These are phyloP conservation scores for Diaporthe destruens DNA, from an alignment of 2,329 filamentous ascomycete genomes.

Conservation along the genomic window DNA sequence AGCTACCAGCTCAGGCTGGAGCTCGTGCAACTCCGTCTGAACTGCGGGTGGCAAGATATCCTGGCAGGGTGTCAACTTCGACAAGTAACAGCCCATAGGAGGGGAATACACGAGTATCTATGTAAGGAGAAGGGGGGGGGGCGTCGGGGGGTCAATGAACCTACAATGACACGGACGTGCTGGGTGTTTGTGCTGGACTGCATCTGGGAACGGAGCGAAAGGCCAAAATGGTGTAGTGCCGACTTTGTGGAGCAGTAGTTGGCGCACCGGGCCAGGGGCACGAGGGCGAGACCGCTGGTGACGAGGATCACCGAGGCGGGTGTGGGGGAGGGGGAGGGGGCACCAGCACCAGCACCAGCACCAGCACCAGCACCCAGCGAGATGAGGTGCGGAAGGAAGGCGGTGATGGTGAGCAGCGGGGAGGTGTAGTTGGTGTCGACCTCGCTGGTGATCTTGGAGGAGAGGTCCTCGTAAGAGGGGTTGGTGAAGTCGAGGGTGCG, in stretches of 20 bases:
- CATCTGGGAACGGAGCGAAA: slow-evolving; percentile 48
- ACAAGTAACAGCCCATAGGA: neutral
- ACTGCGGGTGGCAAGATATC: slow-evolving; percentile 62
- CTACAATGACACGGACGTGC: slow-evolving; percentile 56
- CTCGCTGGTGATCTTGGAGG: slow-evolving; percentile 54
- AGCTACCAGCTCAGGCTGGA: slow-evolving; percentile 52
- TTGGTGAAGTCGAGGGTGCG: slow-evolving; percentile 59
- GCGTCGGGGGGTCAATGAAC: neutral
- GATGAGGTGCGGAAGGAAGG: slow-evolving; percentile 60
- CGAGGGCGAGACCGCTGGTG: slow-evolving; percentile 59
- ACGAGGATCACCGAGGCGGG: slow-evolving; percentile 50
- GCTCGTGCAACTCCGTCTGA: slow-evolving; percentile 63
- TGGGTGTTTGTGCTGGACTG: slow-evolving; percentile 46
- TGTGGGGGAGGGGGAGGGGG: neutral
- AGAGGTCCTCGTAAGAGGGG: slow-evolving; percentile 49
- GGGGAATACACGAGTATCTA: neutral
- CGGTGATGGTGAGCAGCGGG: slow-evolving; percentile 58
- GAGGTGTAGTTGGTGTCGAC: slow-evolving; percentile 63
- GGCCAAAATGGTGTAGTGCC: slow-evolving; percentile 61
- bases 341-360: slow-evolving; percentile 7
- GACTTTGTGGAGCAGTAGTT: slow-evolving; percentile 68
- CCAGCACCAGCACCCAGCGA: slow-evolving; percentile 31
- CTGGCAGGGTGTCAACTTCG: neutral
- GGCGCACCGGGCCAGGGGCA: slow-evolving; percentile 59
- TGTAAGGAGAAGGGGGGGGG: too few species aligned